These are phyloP conservation scores for Leccinum variabile DNA, from an alignment of 1,284 basidiomycete species.

Conservation along the genomic window DNA sequence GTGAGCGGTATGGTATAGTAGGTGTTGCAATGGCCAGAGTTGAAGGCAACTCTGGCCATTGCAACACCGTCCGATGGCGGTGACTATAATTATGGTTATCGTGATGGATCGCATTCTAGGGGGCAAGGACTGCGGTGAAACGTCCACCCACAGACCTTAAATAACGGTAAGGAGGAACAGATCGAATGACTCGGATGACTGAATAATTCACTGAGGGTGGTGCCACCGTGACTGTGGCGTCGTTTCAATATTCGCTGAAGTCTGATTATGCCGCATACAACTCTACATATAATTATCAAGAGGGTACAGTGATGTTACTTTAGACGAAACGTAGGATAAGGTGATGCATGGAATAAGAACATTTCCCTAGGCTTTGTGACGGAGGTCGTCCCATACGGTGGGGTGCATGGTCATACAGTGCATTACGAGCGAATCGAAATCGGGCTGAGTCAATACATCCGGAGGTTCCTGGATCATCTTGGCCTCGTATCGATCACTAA, in stretches of 20 bases:
- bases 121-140: too few relatives aligned
- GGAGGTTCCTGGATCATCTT: constrained; percentile 33
- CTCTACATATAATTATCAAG: constrained; percentile 20
- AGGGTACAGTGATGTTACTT: constrained; percentile 17
- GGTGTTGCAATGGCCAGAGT: too few relatives aligned
- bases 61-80: too few relatives aligned
- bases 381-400: constrained; percentile 31
- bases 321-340: constrained; percentile 15
- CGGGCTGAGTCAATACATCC: constrained; percentile 33
- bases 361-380: constrained; percentile 14
- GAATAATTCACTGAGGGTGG: too few relatives aligned
- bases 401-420: constrained; percentile 35
- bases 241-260: neutral
- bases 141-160: too few relatives aligned
- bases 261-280: constrained; percentile 12
- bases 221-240: too few relatives aligned
- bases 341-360: neutral
- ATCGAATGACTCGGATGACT: too few relatives aligned
- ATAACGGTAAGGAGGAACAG: too few relatives aligned
- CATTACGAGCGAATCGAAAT: constrained; percentile 32
- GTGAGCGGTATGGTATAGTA: too few relatives aligned
- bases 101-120: too few relatives aligned
- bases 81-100: too few relatives aligned
- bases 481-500: constrained; percentile 35
- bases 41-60: too few relatives aligned